A percentile compares a stretch with the other conserved stretches of the same genome.
Evolutionary conservation across 2,329 filamentous ascomycete genomes (phyloP).

Genomic region (Ceratocystis alfenasii): DNA sequence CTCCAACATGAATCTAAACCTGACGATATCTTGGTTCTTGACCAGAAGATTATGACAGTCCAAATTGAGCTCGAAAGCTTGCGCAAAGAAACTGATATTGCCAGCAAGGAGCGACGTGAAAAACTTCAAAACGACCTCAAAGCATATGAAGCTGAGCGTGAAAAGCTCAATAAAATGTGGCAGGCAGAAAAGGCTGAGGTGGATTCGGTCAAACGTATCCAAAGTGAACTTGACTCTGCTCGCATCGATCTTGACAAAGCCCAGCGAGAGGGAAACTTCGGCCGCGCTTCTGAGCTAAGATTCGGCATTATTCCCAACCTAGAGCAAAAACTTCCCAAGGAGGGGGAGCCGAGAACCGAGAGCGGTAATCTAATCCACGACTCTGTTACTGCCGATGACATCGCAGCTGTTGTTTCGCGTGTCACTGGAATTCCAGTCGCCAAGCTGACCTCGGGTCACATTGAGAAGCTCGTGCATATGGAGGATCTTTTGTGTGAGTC

Average conservation of each 20-base stretch:
- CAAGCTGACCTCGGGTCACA: slow-evolving; percentile 84
- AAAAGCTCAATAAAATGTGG: slow-evolving; percentile 70
- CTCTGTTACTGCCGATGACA: slow-evolving; percentile 88
- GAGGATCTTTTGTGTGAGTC: slow-evolving; percentile 75
- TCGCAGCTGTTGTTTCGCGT: slow-evolving; percentile 79
- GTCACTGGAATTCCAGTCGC: slow-evolving; percentile 86
- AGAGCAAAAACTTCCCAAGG: slow-evolving; percentile 66
- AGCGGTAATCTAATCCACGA: slow-evolving; percentile 64
- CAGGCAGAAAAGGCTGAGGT: slow-evolving; percentile 80
- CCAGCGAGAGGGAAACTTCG: slow-evolving; percentile 79
- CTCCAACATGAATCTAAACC: slow-evolving; percentile 95
- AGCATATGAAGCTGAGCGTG: slow-evolving; percentile 62
- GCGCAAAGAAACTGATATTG: slow-evolving; percentile 83
- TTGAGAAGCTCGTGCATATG: slow-evolving; percentile 92
- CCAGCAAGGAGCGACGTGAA: slow-evolving; percentile 75
- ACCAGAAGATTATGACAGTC: slow-evolving; percentile 92
- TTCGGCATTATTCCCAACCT: slow-evolving; percentile 78
- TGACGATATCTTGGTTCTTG: slow-evolving; percentile 81
- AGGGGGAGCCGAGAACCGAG: slow-evolving; percentile 40
- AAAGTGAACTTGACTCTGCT: slow-evolving; percentile 78
- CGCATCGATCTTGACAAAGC: slow-evolving; percentile 77
- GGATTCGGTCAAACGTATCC: slow-evolving; percentile 71
- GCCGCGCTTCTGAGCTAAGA: slow-evolving; percentile 74
- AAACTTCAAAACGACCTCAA: slow-evolving; percentile 71
- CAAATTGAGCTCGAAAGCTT: slow-evolving; percentile 94